Percentiles rank a stretch among this genome's conserved stretches.
Evolutionary conservation across 2,329 filamentous ascomycete species (phyloP).

Genomic region (Pseudocercospora pini-densiflorae): DNA sequence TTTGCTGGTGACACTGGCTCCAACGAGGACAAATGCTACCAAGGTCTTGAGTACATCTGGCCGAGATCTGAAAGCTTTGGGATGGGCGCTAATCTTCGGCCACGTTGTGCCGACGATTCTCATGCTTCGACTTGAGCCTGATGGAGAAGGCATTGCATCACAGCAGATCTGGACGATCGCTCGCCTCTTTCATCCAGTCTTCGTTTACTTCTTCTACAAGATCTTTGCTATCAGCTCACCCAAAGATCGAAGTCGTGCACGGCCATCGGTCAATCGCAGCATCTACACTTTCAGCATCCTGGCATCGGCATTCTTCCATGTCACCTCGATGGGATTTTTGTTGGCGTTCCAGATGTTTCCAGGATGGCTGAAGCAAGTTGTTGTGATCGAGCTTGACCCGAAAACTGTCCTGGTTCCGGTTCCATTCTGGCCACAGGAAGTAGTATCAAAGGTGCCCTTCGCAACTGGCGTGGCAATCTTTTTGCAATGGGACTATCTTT

Average conservation of each 20-base stretch:
- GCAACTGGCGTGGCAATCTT: constrained; percentile 29
- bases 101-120: constrained; percentile 28
- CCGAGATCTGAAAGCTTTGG: constrained; percentile 22
- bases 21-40: constrained; percentile 9
- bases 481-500: constrained; percentile 32
- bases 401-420: constrained; percentile 22
- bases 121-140: constrained; percentile 26
- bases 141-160: constrained; percentile 24
- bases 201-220: constrained; percentile 21
- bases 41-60: constrained; percentile 8
- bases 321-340: constrained; percentile 24
- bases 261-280: constrained; percentile 8
- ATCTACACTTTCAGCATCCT: constrained; percentile 31
- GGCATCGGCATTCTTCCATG: constrained; percentile 29
- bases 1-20: constrained; percentile 20
- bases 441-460: constrained; percentile 18
- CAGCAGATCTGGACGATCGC: constrained; percentile 31
- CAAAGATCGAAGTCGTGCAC: not conserved
- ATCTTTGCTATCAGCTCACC: constrained; percentile 8
- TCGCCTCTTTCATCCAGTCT: constrained; percentile 30
- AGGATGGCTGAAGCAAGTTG: constrained; percentile 24
- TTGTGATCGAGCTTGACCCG: constrained; percentile 19
- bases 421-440: constrained; percentile 23
- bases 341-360: constrained; percentile 20
- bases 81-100: constrained; percentile 27